Base-by-base conservation (phyloP, 2,329 filamentous ascomycete species). In the Penicillium capsulatum region DNA sequence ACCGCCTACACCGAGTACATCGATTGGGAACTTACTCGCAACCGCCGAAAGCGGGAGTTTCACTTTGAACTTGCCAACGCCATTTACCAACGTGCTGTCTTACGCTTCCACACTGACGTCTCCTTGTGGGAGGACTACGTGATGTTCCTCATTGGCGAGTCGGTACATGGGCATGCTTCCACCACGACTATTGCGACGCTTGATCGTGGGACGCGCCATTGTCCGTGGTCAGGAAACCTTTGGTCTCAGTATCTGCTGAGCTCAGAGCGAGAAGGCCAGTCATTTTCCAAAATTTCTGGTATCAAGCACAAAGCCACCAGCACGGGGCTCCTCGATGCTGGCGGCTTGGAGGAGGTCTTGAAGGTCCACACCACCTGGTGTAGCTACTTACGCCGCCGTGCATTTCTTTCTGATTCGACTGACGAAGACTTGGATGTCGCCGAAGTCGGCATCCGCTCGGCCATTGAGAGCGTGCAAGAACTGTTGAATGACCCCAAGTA, bases 291-390 rank as follows among this genome's bases (percentile, higher is more conserved):
- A 34, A 86, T 97, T 36, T 87, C 94, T 54, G 76, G 81, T 28
- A 89, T 96, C 63, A 98, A 98, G 66, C 88, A 96, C 63, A 82
- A 83, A 30, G 92, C 92, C 5, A 97, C 90, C 0, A 87, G 83
- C 57, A 88, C 87, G 16, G 83, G 88, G 7, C 74, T 94, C 29
- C 74, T 97, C 4, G 89, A 94, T 60, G 82, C 85, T 47, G 82
- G 88, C 45, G 90, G 89, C 16, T 84, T 96, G 75, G 81, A 88
- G 34, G 86, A 90, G 50, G 81, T 96, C 20, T 77, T 97, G 43
- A 88, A 94, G 55, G 87, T 97, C 58, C 89, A 96, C 58, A 81
- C 87, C 37, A 84, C 90, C 0, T 98, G 92, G 92, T 96, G 91
- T 59, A 89, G 88, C 34, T 97, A 91, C 54, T 75, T 98, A 14